A percentile compares a stretch with the other conserved stretches of the same genome.
These are phyloP conservation scores for Lactarius hengduanensis DNA, from an alignment of 768 basidiomycete genomes.

Conservation along the genomic window DNA sequence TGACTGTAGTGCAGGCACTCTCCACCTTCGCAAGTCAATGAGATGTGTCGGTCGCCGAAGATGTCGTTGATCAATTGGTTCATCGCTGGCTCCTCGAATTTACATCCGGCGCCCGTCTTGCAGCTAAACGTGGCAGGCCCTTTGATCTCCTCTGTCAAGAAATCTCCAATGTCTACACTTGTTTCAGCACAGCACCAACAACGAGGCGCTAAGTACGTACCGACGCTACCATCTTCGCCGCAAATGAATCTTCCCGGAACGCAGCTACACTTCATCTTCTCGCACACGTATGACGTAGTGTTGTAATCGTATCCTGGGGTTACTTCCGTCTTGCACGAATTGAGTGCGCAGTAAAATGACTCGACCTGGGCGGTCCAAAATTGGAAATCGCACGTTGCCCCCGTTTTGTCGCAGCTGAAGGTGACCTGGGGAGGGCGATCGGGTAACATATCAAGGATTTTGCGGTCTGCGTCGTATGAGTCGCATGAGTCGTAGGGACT, in stretches of 20 bases:
- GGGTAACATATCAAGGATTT: conserved; percentile 93
- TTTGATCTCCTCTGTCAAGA: conserved; percentile 82
- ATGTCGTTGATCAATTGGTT: conserved; percentile 90
- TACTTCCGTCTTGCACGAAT: conserved; percentile 56
- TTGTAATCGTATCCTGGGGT: conserved; percentile 62
- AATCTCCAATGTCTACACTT: conserved; percentile 83
- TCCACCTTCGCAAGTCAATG: conserved; percentile 81
- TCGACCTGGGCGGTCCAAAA: conserved; percentile 97
- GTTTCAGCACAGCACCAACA: background rate
- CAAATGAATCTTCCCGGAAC: conserved; percentile 95
- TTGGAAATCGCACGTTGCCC: conserved; percentile 83
- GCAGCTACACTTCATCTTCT: conserved; percentile 85
- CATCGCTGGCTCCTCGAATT: conserved; percentile 96
- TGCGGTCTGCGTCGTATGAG: conserved; percentile 61
- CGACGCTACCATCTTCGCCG: conserved; percentile 91
- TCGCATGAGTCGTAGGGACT: conserved; percentile 5
- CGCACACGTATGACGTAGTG: conserved; percentile 73
- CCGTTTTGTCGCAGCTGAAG: conserved; percentile 76
- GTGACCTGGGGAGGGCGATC: conserved; percentile 93
- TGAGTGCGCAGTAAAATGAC: conserved; percentile 91
- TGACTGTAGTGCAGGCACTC: conserved; percentile 94
- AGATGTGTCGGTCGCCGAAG: conserved; percentile 90
- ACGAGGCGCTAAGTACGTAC: conserved; percentile 47
- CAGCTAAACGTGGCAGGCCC: conserved; percentile 91
- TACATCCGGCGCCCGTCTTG: conserved; percentile 66